A percentile compares a stretch with the other conserved stretches of the same genome.
Evolutionary conservation across 2,329 filamentous ascomycete genomes (phyloP).

Genomic region (Lomentospora prolificans): DNA sequence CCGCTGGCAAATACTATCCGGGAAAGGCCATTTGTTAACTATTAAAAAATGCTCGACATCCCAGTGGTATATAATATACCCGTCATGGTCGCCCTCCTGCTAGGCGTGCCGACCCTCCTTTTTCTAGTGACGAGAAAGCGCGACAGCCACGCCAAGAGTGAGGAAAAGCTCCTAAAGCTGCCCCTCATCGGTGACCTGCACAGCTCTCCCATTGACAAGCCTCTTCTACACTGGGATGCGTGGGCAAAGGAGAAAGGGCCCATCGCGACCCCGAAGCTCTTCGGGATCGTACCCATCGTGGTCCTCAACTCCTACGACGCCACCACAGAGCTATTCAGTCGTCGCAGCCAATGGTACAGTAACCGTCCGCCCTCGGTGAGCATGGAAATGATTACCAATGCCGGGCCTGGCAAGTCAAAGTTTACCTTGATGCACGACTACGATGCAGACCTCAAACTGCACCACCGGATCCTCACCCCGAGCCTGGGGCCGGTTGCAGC

Average conservation of each 20-base stretch:
- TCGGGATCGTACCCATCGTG: constrained; percentile 14
- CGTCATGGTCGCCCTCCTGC: no score
- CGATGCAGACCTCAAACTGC: constrained; percentile 20
- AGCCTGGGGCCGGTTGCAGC: constrained; percentile 19
- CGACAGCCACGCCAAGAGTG: no score
- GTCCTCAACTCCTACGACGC: constrained; percentile 14
- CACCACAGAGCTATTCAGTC: constrained; percentile 14
- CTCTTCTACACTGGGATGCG: constrained; percentile 14
- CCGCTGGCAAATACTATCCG: no score
- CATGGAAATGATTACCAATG: constrained; percentile 17
- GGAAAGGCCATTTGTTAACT: no score
- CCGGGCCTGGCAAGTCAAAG: constrained; percentile 12
- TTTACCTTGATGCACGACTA: constrained; percentile 16
- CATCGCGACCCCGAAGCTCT: constrained; percentile 13
- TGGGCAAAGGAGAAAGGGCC: constrained; percentile 13
- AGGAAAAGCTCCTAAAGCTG: constrained; percentile 13
- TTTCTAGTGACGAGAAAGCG: no score
- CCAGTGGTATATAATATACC: no score
- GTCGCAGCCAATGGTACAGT: constrained; percentile 15
- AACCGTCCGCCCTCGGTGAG: constrained; percentile 14
- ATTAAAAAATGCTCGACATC: no score
- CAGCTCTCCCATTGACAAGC: constrained; percentile 13
- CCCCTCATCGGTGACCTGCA: constrained; percentile 15
- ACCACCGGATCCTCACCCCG: constrained; percentile 26
- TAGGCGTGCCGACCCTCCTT: no score